Evolutionary conservation across 2,329 filamentous ascomycete species (phyloP).

Genomic region (Aplosporella prunicola): DNA sequence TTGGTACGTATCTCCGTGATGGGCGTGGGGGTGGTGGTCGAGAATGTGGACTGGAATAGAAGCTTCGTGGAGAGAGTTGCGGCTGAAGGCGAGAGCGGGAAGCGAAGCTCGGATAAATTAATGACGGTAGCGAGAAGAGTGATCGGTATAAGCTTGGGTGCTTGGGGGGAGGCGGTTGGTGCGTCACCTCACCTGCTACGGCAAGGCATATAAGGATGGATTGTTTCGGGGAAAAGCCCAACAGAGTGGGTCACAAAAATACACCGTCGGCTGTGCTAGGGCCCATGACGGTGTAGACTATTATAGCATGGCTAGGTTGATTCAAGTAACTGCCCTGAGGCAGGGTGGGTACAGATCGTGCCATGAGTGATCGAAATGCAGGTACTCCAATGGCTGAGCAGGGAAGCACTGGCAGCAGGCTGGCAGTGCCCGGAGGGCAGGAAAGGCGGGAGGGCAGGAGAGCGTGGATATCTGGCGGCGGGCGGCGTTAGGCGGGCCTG

Average conservation of each 20-base stretch:
- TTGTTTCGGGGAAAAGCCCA: not conserved
- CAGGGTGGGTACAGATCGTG: slow-evolving; percentile 3
- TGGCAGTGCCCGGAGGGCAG: not conserved
- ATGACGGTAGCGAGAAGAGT: not conserved
- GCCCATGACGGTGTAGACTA: slow-evolving; percentile 8
- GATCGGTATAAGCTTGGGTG: too few relatives aligned
- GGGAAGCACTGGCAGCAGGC: slow-evolving; percentile 1
- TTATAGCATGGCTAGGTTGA: slow-evolving; percentile 8
- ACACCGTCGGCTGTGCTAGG: slow-evolving; percentile 10
- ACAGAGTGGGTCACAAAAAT: slow-evolving; percentile 7
- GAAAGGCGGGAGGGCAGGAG: not conserved
- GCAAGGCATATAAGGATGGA: not conserved
- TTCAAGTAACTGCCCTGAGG: slow-evolving; percentile 3
- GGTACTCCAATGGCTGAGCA: slow-evolving; percentile 10
- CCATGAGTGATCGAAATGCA: slow-evolving; percentile 6
- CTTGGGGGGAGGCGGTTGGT: not conserved
- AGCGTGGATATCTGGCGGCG: not conserved
- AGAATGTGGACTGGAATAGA: too few relatives aligned
- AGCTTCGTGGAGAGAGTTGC: too few relatives aligned
- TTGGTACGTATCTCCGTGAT: too few relatives aligned
- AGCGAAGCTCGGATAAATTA: too few relatives aligned
- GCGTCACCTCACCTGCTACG: not conserved
- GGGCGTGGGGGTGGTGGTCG: too few relatives aligned
- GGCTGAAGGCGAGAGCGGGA: too few relatives aligned
- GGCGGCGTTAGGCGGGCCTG: not conserved